Evolutionary conservation across 768 basidiomycete species (phyloP), one percentile per base, ranked within the genome.

Genomic region (Xerocomus brunneocitrinus): DNA sequence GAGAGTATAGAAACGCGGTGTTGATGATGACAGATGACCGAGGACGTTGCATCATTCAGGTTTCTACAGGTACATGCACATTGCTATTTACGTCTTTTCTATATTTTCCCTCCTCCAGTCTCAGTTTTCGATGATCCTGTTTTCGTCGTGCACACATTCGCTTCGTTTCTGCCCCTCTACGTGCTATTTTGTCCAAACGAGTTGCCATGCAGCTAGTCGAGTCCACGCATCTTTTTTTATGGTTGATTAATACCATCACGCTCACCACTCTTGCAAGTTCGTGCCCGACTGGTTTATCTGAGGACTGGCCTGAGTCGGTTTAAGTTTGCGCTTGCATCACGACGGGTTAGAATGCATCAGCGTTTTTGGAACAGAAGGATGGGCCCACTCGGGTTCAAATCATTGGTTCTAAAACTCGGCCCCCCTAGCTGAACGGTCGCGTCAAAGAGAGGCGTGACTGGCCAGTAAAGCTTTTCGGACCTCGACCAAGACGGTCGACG

Each of bases 1-100:
- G 39, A 45, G 55, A 63, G 47, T 34, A 54, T 60, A 63, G 59
- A 63, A 49, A 46, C 19, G 28, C 22, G 14, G 22, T 58, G 25
- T 43, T 13, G 36, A 36, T 34, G 43, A 58, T 34, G 46, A 42
- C 50, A 31, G 47, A 47, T 40, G 47, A 51, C 8, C 27, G 47
- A 52, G 52, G 39, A 44, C 51, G 30, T 49, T 41, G 46, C 27
- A 42, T 40, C 16, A 34, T 22, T 27, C 44, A 31, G 2, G 1
- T 32, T 32, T 12, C n/a, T 35, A 43, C 28, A n/a, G 27, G 28
- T 42, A 49, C 41, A 28, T 45, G 27, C 28, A 25, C 6, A 16
- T 44, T 55, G 13, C 46, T 39, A 44, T 30, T 44, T 43, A 16
- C 28, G 12, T 30, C 8, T 19, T 27, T 24, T 31, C 19, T 12